phyloP scores from a whole-genome alignment of 2,329 filamentous ascomycete genomes.

The Paramyrothecium sp. region DNA sequence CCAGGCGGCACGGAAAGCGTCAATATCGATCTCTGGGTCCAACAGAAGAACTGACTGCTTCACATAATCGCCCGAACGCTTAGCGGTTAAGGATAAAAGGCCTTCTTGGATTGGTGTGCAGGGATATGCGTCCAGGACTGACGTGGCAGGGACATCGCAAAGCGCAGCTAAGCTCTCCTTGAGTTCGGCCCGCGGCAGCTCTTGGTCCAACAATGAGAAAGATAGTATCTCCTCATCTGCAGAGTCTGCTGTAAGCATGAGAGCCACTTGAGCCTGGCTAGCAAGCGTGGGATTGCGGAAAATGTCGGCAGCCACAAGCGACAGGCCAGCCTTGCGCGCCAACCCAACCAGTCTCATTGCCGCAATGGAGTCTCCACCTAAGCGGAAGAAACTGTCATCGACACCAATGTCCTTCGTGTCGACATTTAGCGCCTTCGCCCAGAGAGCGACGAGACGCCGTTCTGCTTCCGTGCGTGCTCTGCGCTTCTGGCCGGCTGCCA shows the following conservation, averaged over 20 bases:
- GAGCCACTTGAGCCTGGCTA: background rate
- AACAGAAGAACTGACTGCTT: constrained; percentile 2
- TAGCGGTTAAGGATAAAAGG: constrained; percentile 9
- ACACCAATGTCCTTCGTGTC: background rate
- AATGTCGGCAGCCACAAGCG: background rate
- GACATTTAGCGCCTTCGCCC: background rate
- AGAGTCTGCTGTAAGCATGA: background rate
- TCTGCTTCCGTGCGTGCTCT: background rate
- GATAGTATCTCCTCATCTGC: background rate
- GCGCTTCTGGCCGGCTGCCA: background rate
- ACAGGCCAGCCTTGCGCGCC: background rate
- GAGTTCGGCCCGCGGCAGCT: background rate
- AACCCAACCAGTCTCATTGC: background rate
- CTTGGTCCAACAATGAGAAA: background rate
- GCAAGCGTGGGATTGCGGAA: background rate
- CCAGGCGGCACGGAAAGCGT: constrained; percentile 10
- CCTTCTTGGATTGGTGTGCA: constrained; percentile 12
- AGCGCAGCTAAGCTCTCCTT: background rate
- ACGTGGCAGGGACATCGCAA: background rate
- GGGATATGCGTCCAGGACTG: constrained; percentile 11
- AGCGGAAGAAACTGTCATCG: background rate
- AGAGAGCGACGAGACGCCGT: constrained; percentile 3
- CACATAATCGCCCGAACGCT: constrained; percentile 9
- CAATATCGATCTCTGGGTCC: background rate
- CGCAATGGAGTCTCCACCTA: background rate